Evolutionary conservation across 768 basidiomycete genomes (phyloP).

Genomic region (Russula griseocarnosa): DNA sequence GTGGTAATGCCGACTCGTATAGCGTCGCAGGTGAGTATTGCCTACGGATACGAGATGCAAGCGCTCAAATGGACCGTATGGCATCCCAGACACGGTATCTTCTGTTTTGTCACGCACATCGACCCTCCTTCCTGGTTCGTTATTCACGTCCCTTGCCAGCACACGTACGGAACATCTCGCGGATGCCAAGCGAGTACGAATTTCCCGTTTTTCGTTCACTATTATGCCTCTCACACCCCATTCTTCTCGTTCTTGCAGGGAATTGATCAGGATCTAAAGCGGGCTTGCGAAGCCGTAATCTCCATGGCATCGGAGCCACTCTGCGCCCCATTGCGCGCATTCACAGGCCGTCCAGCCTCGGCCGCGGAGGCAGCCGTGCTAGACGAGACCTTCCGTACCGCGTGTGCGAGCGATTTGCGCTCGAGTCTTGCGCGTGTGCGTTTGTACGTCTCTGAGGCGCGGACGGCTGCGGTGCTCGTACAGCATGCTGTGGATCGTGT

Average conservation of each 20-base stretch:
- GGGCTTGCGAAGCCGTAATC: constrained; percentile 83
- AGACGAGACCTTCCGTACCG: constrained; percentile 52
- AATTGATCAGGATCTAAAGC: constrained; percentile 81
- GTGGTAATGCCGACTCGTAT: constrained; percentile 39
- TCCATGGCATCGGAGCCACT: constrained; percentile 53
- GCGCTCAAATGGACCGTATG: background rate
- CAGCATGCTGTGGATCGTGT: constrained; percentile 73
- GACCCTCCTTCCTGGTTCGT: constrained; percentile 57
- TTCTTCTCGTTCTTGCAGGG: constrained; percentile 44
- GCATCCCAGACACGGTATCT: constrained; percentile 48
- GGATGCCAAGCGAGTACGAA: constrained; percentile 67
- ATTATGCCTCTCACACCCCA: background rate
- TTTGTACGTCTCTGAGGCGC: constrained; percentile 76
- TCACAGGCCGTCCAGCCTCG: constrained; percentile 57
- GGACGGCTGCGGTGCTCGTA: constrained; percentile 74
- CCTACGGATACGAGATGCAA: background rate
- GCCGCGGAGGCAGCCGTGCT: constrained; percentile 48
- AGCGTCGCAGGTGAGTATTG: constrained; percentile 54
- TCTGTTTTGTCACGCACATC: constrained; percentile 59
- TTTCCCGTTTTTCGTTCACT: background rate
- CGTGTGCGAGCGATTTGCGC: constrained; percentile 54
- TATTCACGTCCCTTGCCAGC: constrained; percentile 69
- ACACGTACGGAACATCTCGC: constrained; percentile 58
- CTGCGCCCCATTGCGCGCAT: constrained; percentile 56
- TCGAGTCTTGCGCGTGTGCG: constrained; percentile 55